phyloP scores from a whole-genome alignment of 1,284 basidiomycete genomes.

The Sparassis latifolia region DNA sequence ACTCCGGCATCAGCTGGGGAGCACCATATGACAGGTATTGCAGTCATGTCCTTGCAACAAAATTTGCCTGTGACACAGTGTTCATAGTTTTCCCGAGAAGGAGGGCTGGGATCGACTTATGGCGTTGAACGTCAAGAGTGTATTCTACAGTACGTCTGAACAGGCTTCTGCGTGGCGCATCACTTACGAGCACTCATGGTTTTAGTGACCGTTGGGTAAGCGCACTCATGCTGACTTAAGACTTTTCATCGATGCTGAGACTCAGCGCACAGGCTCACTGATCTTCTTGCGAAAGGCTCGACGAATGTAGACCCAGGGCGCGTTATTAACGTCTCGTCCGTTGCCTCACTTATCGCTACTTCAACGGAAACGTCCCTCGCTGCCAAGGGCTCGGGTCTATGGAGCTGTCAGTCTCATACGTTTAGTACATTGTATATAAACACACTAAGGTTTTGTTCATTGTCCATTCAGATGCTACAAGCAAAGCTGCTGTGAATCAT shows the following conservation, averaged over 20 bases:
- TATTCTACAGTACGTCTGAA: conserved; percentile 62
- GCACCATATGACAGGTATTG: conserved; percentile 52
- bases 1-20: conserved; percentile 79
- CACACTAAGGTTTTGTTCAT: not conserved
- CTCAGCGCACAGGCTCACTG: conserved; percentile 39
- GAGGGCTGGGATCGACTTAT: conserved; percentile 84
- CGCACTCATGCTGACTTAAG: not conserved
- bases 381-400: conserved; percentile 60
- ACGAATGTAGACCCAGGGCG: conserved; percentile 63
- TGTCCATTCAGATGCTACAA: conserved; percentile 53
- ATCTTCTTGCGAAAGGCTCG: conserved; percentile 62
- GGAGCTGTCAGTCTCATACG: conserved; percentile 59
- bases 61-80: not conserved
- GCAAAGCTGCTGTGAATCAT: conserved; percentile 82
- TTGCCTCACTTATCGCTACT: conserved; percentile 53
- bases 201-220: conserved; percentile 62
- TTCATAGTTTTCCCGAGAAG: conserved; percentile 56
- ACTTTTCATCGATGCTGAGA: conserved; percentile 9
- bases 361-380: conserved; percentile 46
- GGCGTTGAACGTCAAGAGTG: conserved; percentile 72
- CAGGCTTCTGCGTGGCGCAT: not conserved
- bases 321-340: conserved; percentile 80
- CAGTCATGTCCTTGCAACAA: not conserved
- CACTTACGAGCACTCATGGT: not conserved
- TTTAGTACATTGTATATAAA: not conserved